Base-by-base conservation (phyloP, 306 rosid genomes). In the Ceratonia siliqua region DNA sequence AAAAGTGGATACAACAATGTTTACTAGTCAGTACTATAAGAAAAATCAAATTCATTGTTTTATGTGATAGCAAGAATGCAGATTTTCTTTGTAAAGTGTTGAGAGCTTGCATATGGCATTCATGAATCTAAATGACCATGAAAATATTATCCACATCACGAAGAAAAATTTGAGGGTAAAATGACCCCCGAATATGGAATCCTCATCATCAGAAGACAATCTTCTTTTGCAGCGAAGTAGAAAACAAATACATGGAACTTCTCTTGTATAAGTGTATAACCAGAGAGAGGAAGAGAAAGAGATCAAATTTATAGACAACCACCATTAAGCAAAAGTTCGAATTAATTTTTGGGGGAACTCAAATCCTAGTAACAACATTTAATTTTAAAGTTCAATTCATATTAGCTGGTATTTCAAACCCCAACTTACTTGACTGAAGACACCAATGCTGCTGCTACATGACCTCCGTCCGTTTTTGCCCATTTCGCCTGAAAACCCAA, bases 371-470 rank as follows among this genome's bases (percentile, higher is more conserved):
- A 56, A 32, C 28, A 43, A 68, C 42, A 13, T 77, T 43, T 20
- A 10, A 6, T 20, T 20, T 15, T 10, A 24, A 21, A 59, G 6
- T 38, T 18, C 46, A 38, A 25, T 62, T 46, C 46, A 12, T 41
- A 17, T 57, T 10, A 28, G 65, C 18, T 48, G 38, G 46, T 45
- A 33, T 53, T 56, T 70, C 18, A 46, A 63, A 55, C 22, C 21
- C 17, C 20, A 67, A 69, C 92, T 74, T 81, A 89, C 97, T 82
- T 70, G 81, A 80, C 38, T 18, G 81, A 74, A 74, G 90, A 80
- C 72, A 81, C 42, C 27, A 66, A 53, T 82, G 66, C 77, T 73
- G 66, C 77, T 73, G 73, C 72, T 4, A 57, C 43, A 32, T 35
- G 81, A 55, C 75, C 69, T 79, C 67, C 62, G 1, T 57, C 82